Conservation (phyloP, 768 basidiomycete genomes). For the Tylopilus subfusipes region DNA sequence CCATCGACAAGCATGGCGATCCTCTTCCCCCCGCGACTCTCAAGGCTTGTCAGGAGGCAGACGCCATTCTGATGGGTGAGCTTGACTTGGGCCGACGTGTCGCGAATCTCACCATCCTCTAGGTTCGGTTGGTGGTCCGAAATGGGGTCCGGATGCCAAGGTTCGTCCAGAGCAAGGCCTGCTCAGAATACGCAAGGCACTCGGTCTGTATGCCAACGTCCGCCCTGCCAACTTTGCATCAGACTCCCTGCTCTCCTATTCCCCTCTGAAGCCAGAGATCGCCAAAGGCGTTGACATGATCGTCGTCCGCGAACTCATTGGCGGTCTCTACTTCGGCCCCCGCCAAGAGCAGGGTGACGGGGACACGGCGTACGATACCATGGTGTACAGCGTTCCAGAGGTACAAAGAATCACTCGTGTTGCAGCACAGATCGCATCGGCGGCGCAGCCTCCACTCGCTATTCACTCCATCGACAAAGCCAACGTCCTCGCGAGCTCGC, state of each 20-base stretch:
- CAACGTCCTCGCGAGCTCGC: constrained; percentile 92
- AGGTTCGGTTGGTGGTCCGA: constrained; percentile 99
- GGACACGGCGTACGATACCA: constrained; percentile 85
- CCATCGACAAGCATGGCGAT: constrained; percentile 85
- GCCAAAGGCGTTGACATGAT: constrained; percentile 87
- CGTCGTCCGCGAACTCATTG: constrained; percentile 94
- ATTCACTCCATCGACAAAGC: constrained; percentile 98
- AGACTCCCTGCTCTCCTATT: constrained; percentile 80
- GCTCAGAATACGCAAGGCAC: constrained; percentile 80
- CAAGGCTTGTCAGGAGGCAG: constrained; percentile 85
- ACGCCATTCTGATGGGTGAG: constrained; percentile 93
- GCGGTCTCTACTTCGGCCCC: constrained; percentile 92
- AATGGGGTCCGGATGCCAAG: constrained; percentile 89
- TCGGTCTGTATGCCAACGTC: constrained; percentile 97
- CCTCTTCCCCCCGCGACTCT: constrained; percentile 83
- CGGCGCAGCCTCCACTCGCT: constrained; percentile 76
- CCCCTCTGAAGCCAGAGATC: constrained; percentile 83
- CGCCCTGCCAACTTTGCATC: constrained; percentile 95
- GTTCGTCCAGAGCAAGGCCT: constrained; percentile 93
- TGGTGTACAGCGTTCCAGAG: constrained; percentile 88
- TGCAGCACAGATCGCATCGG: constrained; percentile 87
- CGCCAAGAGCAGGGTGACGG: constrained; percentile 81
- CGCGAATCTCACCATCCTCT: constrained; percentile 2
- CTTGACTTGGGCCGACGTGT: neutral
- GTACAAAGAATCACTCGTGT: constrained; percentile 94